Percentiles rank a stretch among this genome's conserved stretches.
Evolutionary conservation across 73 alveolate species (phyloP).

Genomic region (Vitrella brassicaformis): DNA sequence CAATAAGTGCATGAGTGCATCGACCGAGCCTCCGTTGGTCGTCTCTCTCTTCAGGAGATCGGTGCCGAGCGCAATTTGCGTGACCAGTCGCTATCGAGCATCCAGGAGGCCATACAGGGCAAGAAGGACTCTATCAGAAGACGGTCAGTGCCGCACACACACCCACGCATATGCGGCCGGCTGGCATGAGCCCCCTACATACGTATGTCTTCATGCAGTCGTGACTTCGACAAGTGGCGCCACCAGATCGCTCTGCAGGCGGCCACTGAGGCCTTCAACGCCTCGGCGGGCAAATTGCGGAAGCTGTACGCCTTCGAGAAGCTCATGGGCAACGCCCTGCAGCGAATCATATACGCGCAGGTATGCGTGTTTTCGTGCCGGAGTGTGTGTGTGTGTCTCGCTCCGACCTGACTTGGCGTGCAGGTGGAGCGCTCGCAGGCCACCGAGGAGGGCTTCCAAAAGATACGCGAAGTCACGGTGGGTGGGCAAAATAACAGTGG

Average conservation of each 20-base stretch:
- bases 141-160: neutral
- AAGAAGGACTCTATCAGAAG: neutral
- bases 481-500: too few relatives aligned
- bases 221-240: neutral
- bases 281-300: neutral
- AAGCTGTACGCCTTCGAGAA: neutral
- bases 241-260: neutral
- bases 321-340: neutral
- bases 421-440: neutral
- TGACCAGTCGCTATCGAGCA: neutral
- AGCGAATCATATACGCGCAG: neutral
- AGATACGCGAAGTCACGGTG: neutral
- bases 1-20: too few relatives aligned
- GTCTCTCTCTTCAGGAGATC: neutral
- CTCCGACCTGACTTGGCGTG: neutral
- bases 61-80: neutral
- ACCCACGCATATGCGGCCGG: neutral
- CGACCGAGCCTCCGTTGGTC: too few relatives aligned
- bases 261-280: neutral
- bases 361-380: neutral
- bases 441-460: neutral
- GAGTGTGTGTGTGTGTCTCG: neutral
- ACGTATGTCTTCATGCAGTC: neutral
- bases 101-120: neutral
- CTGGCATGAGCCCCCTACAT: neutral